These are phyloP conservation scores for Saturnispora halmiae DNA, from an alignment of 805 yeast species.

Conservation along the genomic window DNA sequence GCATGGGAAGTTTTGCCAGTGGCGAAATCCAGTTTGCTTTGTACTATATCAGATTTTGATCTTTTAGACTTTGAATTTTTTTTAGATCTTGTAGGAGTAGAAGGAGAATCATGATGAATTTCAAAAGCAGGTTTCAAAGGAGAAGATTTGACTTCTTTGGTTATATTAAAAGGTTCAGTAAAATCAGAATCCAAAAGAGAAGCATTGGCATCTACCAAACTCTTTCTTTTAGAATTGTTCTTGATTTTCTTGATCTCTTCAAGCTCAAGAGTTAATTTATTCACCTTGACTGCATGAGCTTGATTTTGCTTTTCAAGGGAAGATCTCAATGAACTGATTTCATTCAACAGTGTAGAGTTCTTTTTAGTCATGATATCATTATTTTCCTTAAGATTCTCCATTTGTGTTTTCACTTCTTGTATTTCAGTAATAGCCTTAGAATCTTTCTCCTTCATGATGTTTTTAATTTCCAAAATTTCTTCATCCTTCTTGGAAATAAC, in stretches of 20 bases:
- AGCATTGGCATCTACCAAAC: conserved; percentile 1
- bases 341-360: not conserved
- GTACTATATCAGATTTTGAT: conserved; percentile 2
- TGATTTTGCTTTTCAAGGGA: not conserved
- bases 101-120: conserved; percentile 5
- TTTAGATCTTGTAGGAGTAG: conserved; percentile 1
- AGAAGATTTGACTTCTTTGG: conserved; percentile 3
- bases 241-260: not conserved
- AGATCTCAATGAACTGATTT: not conserved
- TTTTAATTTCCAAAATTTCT: not conserved
- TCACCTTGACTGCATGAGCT: not conserved
- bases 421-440: conserved; percentile 1
- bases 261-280: not conserved
- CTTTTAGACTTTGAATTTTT: conserved; percentile 3
- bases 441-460: not conserved
- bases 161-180: not conserved
- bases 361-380: not conserved
- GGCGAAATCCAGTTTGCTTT: not conserved
- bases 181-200: conserved; percentile 4
- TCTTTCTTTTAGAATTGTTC: conserved; percentile 4
- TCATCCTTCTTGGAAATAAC: not conserved
- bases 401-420: not conserved
- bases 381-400: not conserved
- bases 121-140: conserved; percentile 6
- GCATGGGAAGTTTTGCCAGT: not conserved